Conservation (phyloP, 2,329 filamentous ascomycete species). For the Claviceps quebecensis region DNA sequence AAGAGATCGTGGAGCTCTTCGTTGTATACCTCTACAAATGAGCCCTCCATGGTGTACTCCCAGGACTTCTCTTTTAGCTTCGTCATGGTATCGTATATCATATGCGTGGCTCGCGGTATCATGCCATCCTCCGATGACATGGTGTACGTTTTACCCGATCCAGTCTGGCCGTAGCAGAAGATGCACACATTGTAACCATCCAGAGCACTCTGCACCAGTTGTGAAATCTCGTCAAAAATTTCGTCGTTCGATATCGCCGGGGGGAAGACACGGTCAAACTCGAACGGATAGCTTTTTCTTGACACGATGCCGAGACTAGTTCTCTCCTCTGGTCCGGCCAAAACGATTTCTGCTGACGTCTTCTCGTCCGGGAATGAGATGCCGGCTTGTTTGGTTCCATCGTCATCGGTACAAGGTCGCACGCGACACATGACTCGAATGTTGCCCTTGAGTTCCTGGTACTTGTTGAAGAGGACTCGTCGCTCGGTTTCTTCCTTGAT, state of each 20-base stretch:
- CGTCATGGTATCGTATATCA: constrained; percentile 83
- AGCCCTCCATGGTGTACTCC: constrained; percentile 87
- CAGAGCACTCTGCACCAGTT: constrained; percentile 87
- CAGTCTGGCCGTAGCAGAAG: constrained; percentile 96
- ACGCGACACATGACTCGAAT: constrained; percentile 97
- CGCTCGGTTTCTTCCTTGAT: constrained; percentile 83
- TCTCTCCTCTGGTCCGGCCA: constrained; percentile 72
- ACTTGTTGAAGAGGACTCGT: constrained; percentile 89
- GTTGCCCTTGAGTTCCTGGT: constrained; percentile 95
- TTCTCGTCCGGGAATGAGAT: constrained; percentile 72
- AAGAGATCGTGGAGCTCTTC: constrained; percentile 90
- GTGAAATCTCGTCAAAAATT: constrained; percentile 91
- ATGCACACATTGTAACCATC: constrained; percentile 99
- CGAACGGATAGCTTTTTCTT: constrained; percentile 70
- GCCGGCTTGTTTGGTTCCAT: constrained; percentile 53
- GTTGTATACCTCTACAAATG: constrained; percentile 96
- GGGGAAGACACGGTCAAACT: constrained; percentile 86
- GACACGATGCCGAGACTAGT: constrained; percentile 64
- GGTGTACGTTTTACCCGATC: constrained; percentile 90
- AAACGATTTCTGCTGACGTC: constrained; percentile 74
- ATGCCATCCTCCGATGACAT: constrained; percentile 89
- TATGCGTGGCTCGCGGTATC: constrained; percentile 83
- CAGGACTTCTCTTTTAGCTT: constrained; percentile 81
- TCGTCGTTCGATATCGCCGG: constrained; percentile 66
- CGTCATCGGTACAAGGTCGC: constrained; percentile 50